Base-by-base conservation (phyloP, 345 rosid species). In the Aquilaria malaccensis region DNA sequence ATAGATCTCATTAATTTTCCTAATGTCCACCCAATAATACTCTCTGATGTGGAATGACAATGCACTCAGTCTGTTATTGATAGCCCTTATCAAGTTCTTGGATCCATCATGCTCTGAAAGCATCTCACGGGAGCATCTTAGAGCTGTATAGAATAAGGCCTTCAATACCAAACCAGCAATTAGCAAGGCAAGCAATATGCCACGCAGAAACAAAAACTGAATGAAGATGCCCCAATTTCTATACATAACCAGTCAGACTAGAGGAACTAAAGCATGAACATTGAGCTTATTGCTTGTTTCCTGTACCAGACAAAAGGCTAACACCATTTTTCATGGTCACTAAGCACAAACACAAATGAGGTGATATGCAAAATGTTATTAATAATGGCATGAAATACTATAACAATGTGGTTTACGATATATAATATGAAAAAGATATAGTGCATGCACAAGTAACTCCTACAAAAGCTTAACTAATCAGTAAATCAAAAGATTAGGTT, bases 11-110 rank as follows among this genome's bases (percentile, higher is more conserved):
- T 86, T 89, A 59, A 89, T 86, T 79, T 83, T 86, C 60, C 77
- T 86, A 65, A 86, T 84, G 60, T 89, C 97, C 47, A 85, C 91
- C 95, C 94, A 89, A 56, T 89, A 89, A 58, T 89, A 89, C 62
- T 86, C 94, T 74, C 97, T 81, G 50, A 89, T 89, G 72, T 89
- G 97, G 71, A 89, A 89, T 11, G 97, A 89, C 13, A 89, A 71
- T 1, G 97, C 95, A 70, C 89, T 86, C 49, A 85, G 79, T 69
- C 97, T 83, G 30, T 89, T 86, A 79, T 85, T 83, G 57, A 89
- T 84, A 56, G 91, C 89, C 63, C 83, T 76, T 66, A 86, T 86
- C 69, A 89, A 77, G 68, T 82, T 80, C 66, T 74, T 83, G 13
- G 97, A 84, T 56, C 83, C 89, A 29, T 89, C 91, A 52, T 76